Conservation (phyloP, 2,329 filamentous ascomycete genomes). For the Blastomyces parvus region DNA sequence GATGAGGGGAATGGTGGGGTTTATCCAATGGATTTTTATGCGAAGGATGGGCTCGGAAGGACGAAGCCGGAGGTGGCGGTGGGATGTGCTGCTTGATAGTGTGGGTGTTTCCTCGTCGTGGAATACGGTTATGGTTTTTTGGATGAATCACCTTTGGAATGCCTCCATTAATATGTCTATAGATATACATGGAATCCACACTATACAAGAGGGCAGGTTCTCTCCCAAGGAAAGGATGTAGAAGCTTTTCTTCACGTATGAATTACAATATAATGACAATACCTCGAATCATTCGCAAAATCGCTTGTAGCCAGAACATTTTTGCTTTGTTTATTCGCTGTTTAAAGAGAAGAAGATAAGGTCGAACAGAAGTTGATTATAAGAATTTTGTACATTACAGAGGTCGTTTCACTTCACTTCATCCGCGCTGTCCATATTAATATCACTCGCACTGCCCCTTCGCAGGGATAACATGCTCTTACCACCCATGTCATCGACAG, state of each 20-base stretch:
- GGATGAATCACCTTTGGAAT: not conserved
- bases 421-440: constrained; percentile 24
- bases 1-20: constrained; percentile 50
- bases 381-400: not conserved
- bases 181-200: not conserved
- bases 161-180: not conserved
- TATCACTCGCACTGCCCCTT: constrained; percentile 30
- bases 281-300: not conserved
- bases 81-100: not conserved
- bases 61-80: constrained; percentile 45
- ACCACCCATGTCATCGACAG: constrained; percentile 25
- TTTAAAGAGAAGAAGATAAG: not conserved
- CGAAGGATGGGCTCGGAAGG: constrained; percentile 77
- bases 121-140: not conserved
- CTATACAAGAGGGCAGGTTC: not conserved
- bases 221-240: not conserved
- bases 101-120: not conserved
- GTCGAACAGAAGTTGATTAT: not conserved
- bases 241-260: not conserved
- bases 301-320: not conserved
- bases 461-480: constrained; percentile 31
- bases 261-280: not conserved
- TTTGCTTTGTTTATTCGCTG: not conserved
- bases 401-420: constrained; percentile 6
- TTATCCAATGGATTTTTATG: constrained; percentile 99